These are phyloP conservation scores for Cornus controversa DNA, from an alignment of 148 eudicot genomes.

Conservation along the genomic window DNA sequence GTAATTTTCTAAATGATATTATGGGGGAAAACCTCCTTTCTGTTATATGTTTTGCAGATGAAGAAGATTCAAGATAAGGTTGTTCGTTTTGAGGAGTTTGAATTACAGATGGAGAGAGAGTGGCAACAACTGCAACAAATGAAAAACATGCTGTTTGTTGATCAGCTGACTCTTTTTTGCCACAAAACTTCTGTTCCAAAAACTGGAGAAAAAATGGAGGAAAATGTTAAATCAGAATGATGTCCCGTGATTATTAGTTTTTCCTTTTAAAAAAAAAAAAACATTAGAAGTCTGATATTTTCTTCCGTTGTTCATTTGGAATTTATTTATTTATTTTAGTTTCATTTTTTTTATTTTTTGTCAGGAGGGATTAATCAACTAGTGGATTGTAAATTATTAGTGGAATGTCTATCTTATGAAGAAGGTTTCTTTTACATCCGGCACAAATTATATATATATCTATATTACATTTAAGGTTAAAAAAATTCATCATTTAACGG, in stretches of 20 bases:
- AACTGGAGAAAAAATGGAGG: conserved; percentile 32
- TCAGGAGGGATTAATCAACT: too few relatives aligned
- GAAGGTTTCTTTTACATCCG: too few relatives aligned
- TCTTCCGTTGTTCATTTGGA: too few relatives aligned
- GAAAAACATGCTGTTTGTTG: conserved; percentile 67
- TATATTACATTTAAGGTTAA: too few relatives aligned
- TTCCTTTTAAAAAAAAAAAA: too few relatives aligned
- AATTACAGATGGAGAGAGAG: conserved; percentile 68
- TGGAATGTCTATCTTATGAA: too few relatives aligned
- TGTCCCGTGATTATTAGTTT: neutral
- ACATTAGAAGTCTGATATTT: too few relatives aligned
- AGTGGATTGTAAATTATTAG: too few relatives aligned
- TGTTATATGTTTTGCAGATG: conserved; percentile 36
- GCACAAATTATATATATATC: too few relatives aligned
- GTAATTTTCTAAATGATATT: neutral
- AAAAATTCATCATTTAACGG: too few relatives aligned
- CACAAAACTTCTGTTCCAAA: conserved; percentile 40
- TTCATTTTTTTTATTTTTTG: too few relatives aligned
- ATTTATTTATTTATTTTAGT: too few relatives aligned
- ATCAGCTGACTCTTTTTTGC: conserved; percentile 66
- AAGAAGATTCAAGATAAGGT: conserved; percentile 64
- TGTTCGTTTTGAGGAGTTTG: conserved; percentile 50
- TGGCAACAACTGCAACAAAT: conserved; percentile 66
- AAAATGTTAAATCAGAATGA: conserved; percentile 35
- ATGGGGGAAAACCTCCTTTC: neutral